phyloP scores from a whole-genome alignment of 129 eudicot species.

The Saussurea involucrata region DNA sequence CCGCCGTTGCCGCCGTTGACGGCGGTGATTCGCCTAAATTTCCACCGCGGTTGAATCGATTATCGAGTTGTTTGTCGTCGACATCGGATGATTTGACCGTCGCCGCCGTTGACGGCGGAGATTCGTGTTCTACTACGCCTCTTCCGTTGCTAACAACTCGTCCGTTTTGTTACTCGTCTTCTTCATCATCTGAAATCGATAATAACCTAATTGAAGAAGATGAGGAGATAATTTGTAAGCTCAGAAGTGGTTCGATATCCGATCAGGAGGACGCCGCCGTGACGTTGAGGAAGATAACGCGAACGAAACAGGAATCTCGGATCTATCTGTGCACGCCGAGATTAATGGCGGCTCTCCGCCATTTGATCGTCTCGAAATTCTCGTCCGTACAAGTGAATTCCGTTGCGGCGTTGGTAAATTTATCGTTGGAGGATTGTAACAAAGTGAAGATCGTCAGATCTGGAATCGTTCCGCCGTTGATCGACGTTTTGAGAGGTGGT shows the following conservation, averaged over 20 bases:
- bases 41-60: background rate
- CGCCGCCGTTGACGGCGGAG: constrained; percentile 31
- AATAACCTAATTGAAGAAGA: constrained; percentile 43
- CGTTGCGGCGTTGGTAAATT: constrained; percentile 67
- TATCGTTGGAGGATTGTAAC: constrained; percentile 56
- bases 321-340: constrained; percentile 55
- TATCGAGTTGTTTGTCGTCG: background rate
- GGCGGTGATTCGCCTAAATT: too few relatives aligned
- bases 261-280: constrained; percentile 64
- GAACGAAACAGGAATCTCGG: constrained; percentile 49
- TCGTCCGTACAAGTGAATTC: constrained; percentile 55
- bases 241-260: constrained; percentile 40
- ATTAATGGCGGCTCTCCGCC: constrained; percentile 49
- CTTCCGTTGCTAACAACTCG: constrained; percentile 47
- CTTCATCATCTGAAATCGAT: constrained; percentile 65
- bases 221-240: constrained; percentile 33
- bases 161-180: constrained; percentile 53
- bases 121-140: constrained; percentile 38
- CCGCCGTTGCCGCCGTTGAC: background rate
- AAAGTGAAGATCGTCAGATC: constrained; percentile 79
- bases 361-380: constrained; percentile 49
- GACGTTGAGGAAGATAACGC: constrained; percentile 49
- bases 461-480: constrained; percentile 70
- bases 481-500: constrained; percentile 62
- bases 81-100: constrained; percentile 33